Percentiles rank a stretch among this genome's conserved stretches.
Conservation (phyloP, 768 basidiomycete species). For the Mycena maculata region DNA sequence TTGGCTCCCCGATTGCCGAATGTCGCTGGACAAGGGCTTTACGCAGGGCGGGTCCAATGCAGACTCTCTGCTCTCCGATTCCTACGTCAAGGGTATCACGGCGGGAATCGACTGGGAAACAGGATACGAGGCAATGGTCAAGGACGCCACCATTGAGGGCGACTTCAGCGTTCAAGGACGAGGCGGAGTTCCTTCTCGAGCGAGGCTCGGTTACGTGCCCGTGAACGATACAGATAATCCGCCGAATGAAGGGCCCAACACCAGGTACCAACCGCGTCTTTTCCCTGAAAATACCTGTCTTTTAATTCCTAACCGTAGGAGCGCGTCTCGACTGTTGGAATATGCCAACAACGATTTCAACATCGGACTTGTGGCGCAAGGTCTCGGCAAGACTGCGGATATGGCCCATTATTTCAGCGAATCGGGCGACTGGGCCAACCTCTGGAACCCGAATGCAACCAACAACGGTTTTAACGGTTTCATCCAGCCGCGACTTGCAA, state of each 20-base stretch:
- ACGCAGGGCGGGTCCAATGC: slow-evolving; percentile 45
- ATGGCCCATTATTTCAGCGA: slow-evolving; percentile 23
- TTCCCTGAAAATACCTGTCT: background rate
- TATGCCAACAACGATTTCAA: slow-evolving; percentile 36
- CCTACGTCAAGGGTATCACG: slow-evolving; percentile 40
- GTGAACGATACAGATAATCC: slow-evolving; percentile 31
- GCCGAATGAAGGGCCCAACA: slow-evolving; percentile 31
- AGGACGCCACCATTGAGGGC: slow-evolving; percentile 32
- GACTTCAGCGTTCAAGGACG: slow-evolving; percentile 30
- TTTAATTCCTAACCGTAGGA: slow-evolving; percentile 26
- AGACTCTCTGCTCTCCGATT: slow-evolving; percentile 41
- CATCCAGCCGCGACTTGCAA: slow-evolving; percentile 29
- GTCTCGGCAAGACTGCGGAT: slow-evolving; percentile 24
- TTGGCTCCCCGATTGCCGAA: slow-evolving; percentile 43
- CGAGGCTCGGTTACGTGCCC: slow-evolving; percentile 18
- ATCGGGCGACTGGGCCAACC: slow-evolving; percentile 34
- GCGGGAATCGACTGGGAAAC: slow-evolving; percentile 41
- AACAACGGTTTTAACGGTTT: slow-evolving; percentile 30
- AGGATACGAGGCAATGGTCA: slow-evolving; percentile 39
- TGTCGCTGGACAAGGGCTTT: slow-evolving; percentile 41
- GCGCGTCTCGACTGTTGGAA: slow-evolving; percentile 31
- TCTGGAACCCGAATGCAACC: slow-evolving; percentile 32
- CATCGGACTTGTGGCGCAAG: slow-evolving; percentile 32
- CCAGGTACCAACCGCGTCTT: background rate
- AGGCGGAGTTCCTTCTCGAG: slow-evolving; percentile 25